Base-by-base conservation (phyloP, 1,284 basidiomycete genomes). In the Stygiomarasmius scandens region DNA sequence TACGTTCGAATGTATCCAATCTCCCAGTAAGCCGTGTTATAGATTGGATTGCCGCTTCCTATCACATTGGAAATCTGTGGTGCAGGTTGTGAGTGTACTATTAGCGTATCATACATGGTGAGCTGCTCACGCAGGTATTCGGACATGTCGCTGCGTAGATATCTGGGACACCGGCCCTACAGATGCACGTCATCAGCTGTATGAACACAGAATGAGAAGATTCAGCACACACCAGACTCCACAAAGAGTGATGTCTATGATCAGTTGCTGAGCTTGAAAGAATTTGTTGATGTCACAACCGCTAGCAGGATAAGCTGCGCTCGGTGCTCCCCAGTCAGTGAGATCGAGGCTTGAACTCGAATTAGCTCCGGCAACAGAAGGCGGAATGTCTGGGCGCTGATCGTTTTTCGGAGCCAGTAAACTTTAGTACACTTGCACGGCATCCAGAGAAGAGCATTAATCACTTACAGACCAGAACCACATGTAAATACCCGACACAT, bases 391-490 rank as follows among this genome's bases (percentile, higher is more conserved):
- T 54, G 76, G 59, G 60, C 83, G 69, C 80, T 81, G 45, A 62
- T 12, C 10, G 53, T 32, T 12, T 38, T 32, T 22, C 11, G n/a
- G 19, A 6, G 27, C n/a, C 29, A 22, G 62, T 36, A 41, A 16
- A 54, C 54, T 47, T 49, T 44, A 45, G 16, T 48, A 23, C 32
- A 54, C n/a, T 23, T 22, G 36, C 51, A 46, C 27, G 36, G 34
- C n/a, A 32, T 14, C 5, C 54, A 10, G 43, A 50, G 23, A 47
- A 55, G 5, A 19, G 41, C 5, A 24, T 24, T 47, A 16, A 49
- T 32, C 14, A 74, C 78, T 60, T 64, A 84, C 82, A 53, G 75
- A 77, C 78, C 84, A 85, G 74, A 86, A 89, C 87, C 87, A 90
- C 47, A 89, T 82, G 65, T 80, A 71, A 60, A 80, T 76, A 5